Base-by-base conservation (phyloP, 2,329 filamentous ascomycete genomes). In the Zymoseptoria tritici region DNA sequence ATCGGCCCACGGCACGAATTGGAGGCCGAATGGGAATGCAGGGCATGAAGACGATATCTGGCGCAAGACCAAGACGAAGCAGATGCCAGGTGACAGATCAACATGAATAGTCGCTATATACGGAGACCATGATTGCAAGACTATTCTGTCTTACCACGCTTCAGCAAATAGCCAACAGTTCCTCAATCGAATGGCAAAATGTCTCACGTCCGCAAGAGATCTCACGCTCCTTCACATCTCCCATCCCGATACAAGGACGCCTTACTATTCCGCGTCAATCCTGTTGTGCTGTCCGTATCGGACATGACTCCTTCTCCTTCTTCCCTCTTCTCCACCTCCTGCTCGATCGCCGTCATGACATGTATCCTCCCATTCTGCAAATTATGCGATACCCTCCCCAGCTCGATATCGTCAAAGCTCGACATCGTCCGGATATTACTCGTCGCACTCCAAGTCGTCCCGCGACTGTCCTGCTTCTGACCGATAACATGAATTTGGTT, bases 271-370 rank as follows among this genome's bases (percentile, higher is more conserved):
- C 36, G 2, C 36, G 13, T 46, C 36, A 46, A 46, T 4, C 36
- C 36, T 16, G 36, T 46, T 6, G 36, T 46, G 16, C 36, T 46
- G 13, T 46, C 36, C 36, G 36, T n/a, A 16, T 46, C 36, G 36
- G 16, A 46, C 36, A 29, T 29, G 7, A 29, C 26, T 29, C 36
- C 36, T 46, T n/a, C 36, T 42, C 36, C 46, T 36, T 55, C 59
- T 16, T 52, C 26, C n/a, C 50, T 31, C 26, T 22, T 61, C 51
- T 62, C 58, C n/a, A 59, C 59, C 49, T 64, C 55, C 46, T 64
- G 61, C 53, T 64, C 62, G 56, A 66, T 66, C 11, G 57, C 57
- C 46, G 57, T 64, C 60, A 59, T 46, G 16, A 63, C 62, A 46
- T 62, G 62, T 29, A 62, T 66, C 54, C 58, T 59, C 22, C 58